phyloP scores from a whole-genome alignment of 306 rosid species.

The Vigna radiata region DNA sequence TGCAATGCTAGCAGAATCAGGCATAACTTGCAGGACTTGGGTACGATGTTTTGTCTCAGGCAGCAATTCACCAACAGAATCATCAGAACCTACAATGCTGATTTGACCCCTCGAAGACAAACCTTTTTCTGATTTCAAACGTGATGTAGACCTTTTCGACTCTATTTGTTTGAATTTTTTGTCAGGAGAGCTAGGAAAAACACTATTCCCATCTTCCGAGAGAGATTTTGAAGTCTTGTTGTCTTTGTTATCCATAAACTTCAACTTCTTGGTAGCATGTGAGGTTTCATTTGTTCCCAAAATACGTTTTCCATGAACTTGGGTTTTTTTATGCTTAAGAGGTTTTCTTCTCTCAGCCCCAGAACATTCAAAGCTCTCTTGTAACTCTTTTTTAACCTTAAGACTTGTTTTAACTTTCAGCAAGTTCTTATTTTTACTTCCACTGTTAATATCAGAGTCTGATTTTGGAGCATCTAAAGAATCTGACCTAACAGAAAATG shows the following conservation, averaged over 20 bases:
- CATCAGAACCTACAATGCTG: conserved; percentile 52
- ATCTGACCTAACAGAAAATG: conserved; percentile 48
- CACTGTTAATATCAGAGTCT: conserved; percentile 49
- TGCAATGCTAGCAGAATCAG: conserved; percentile 29
- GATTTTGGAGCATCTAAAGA: conserved; percentile 51
- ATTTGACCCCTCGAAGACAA: conserved; percentile 49
- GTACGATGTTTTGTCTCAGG: conserved; percentile 56
- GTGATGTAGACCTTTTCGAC: conserved; percentile 53
- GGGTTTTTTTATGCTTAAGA: conserved; percentile 58
- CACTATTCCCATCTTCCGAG: conserved; percentile 48
- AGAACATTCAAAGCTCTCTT: conserved; percentile 40
- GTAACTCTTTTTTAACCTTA: conserved; percentile 51
- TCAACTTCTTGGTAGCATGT: conserved; percentile 64
- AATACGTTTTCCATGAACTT: conserved; percentile 51
- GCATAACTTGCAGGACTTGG: conserved; percentile 48
- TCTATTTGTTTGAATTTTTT: conserved; percentile 54
- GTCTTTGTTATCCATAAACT: conserved; percentile 56
- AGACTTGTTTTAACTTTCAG: conserved; percentile 48
- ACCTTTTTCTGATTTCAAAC: conserved; percentile 62
- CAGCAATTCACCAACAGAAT: conserved; percentile 55
- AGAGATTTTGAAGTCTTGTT: conserved; percentile 46
- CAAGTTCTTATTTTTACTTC: conserved; percentile 57
- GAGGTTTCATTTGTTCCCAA: conserved; percentile 52
- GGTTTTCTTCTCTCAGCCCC: conserved; percentile 48
- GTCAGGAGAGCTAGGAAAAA: conserved; percentile 50